Base-by-base conservation (phyloP, 2,329 filamentous ascomycete species). In the Septoria petroselini region DNA sequence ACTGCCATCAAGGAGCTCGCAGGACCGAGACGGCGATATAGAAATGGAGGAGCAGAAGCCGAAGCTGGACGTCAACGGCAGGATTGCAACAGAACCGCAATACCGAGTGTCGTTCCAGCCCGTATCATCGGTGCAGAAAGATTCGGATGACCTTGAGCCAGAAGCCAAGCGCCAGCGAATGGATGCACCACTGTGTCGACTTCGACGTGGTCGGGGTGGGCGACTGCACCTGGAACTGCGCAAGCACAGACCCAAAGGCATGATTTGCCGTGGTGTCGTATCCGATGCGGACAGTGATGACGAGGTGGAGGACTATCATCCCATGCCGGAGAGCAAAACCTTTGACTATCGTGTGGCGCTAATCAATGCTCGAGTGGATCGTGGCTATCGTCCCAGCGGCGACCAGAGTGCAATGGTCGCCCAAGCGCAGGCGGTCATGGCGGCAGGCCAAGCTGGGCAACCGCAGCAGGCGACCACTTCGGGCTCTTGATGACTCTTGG, bases 211-310 rank as follows among this genome's bases (percentile, higher is more conserved):
- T 46, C 85, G 91, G 60, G 78, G 91, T 55, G 89, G 90, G 56
- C 83, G 91, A 31, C 70, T 95, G 59, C 89, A 90, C 80, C 88
- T 97, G 59, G 93, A 97, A 70, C 84, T 61, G 50, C 58, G 63
- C 25, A 63, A 62, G 41, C 55, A 60, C 11, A 54, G 57, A 48
- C 54, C 57, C 12, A 44, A 34, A 19, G 60, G 61, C 15, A 51
- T 61, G 9, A 51, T 64, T 31, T 55, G 54, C 30, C 58, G 55
- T 23, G 65, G 63, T 23, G 67, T 69, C 14, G 63, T 69, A 54
- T 95, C 86, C 80, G 94, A 90, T 71, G 95, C 88, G 71, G 88
- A 90, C 54, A 85, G 85, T 55, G 88, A 91, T 44, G 81, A 84
- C 48, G 77, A 84, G 18, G 76, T 83, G 53, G 90, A 58, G 21